These are phyloP conservation scores for Ceratocystis alfenasii DNA, from an alignment of 2,329 filamentous ascomycete species.

Conservation along the genomic window DNA sequence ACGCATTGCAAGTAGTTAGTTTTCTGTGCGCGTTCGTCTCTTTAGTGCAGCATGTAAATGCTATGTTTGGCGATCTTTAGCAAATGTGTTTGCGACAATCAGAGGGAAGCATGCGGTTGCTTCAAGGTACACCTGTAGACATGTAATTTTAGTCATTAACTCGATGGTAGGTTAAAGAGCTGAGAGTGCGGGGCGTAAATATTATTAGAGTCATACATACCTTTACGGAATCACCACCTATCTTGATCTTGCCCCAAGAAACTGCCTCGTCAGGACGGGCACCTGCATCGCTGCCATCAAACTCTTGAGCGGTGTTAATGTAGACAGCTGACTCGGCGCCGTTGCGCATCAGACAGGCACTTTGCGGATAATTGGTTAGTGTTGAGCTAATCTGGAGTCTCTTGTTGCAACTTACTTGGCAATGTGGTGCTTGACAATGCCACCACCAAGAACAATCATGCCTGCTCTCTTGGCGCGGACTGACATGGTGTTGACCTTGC, in stretches of 20 bases:
- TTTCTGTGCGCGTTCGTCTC: background rate
- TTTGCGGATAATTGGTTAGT: background rate
- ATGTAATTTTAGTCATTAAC: conserved; percentile 4
- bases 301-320: conserved; percentile 94
- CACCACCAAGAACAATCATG: conserved; percentile 91
- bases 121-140: conserved; percentile 47
- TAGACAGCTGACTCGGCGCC: conserved; percentile 95
- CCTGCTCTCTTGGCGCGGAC: conserved; percentile 78
- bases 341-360: conserved; percentile 88
- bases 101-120: conserved; percentile 54
- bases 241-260: conserved; percentile 97
- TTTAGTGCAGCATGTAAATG: background rate
- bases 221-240: conserved; percentile 79
- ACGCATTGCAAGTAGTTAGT: background rate
- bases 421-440: conserved; percentile 96
- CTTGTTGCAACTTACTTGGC: conserved; percentile 47
- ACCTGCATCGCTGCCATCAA: conserved; percentile 92
- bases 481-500: conserved; percentile 81
- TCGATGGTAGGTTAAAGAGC: background rate
- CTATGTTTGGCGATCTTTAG: conserved; percentile 35
- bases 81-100: conserved; percentile 56
- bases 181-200: background rate
- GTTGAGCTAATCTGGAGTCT: background rate
- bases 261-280: conserved; percentile 92
- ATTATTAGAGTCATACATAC: conserved; percentile 34